A percentile compares a stretch with the other conserved stretches of the same genome.
Conservation (phyloP, 352 stramenopile genomes). For the Phytopythium sindhum region DNA sequence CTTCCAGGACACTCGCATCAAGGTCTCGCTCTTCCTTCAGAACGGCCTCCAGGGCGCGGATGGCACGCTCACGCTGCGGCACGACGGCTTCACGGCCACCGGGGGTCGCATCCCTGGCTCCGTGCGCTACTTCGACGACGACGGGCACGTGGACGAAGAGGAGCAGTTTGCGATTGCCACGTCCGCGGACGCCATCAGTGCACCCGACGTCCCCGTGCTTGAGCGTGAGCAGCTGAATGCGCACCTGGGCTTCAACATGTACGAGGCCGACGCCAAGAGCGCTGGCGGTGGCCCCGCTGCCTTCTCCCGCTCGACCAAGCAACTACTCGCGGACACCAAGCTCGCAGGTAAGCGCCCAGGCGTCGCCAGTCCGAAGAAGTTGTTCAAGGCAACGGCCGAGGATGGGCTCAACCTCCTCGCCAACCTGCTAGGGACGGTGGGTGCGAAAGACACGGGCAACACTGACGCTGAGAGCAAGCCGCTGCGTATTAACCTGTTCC, state of each 20-base stretch:
- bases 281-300: slow-evolving; percentile 11
- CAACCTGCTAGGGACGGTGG: slow-evolving; percentile 63
- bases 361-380: slow-evolving; percentile 43
- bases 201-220: slow-evolving; percentile 48
- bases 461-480: slow-evolving; percentile 46
- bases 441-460: slow-evolving; percentile 30
- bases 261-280: slow-evolving; percentile 69
- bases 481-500: slow-evolving; percentile 81
- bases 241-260: slow-evolving; percentile 81
- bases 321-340: slow-evolving; percentile 68
- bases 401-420: slow-evolving; percentile 87
- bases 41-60: slow-evolving; percentile 83
- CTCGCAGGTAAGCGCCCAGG: slow-evolving; percentile 13
- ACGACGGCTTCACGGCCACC: slow-evolving; percentile 66
- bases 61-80: slow-evolving; percentile 75
- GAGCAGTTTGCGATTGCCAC: slow-evolving; percentile 61
- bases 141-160: slow-evolving; percentile 59
- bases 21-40: slow-evolving; percentile 90
- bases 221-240: slow-evolving; percentile 54
- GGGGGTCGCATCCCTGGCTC: slow-evolving; percentile 67
- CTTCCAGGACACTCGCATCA: slow-evolving; percentile 90
- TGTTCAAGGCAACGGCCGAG: slow-evolving; percentile 70
- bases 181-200: slow-evolving; percentile 43
- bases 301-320: slow-evolving; percentile 39
- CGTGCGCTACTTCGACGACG: slow-evolving; percentile 66